Evolutionary conservation across 2,329 filamentous ascomycete genomes (phyloP).

Genomic region (Tolypocladium amazonense): DNA sequence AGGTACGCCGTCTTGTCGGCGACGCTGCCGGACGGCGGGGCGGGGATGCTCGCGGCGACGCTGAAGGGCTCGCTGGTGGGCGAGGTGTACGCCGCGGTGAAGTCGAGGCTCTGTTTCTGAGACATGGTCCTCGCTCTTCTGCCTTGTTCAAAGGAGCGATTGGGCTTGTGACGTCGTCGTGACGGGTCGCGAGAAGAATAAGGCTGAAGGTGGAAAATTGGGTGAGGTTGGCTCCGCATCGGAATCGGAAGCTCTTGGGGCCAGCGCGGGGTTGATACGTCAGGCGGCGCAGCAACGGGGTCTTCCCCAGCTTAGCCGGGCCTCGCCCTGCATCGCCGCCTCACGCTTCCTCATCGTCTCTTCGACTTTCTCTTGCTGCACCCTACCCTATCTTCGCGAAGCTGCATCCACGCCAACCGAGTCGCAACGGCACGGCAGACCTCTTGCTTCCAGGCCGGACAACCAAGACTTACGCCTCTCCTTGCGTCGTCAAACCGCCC

Average conservation of each 20-base stretch:
- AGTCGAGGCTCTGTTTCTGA: constrained; percentile 4
- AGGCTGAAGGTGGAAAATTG: neutral
- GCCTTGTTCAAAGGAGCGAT: too few species aligned
- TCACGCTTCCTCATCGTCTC: neutral
- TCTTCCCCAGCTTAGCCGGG: neutral
- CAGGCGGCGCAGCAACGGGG: neutral
- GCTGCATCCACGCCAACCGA: neutral
- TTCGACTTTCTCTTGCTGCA: neutral
- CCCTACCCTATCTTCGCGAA: neutral
- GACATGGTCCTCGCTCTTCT: neutral
- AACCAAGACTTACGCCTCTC: too few species aligned
- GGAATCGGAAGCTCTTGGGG: neutral
- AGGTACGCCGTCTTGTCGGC: constrained; percentile 50
- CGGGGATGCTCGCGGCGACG: constrained; percentile 23
- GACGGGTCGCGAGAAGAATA: too few species aligned
- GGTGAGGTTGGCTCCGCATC: neutral
- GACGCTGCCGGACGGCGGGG: constrained; percentile 23
- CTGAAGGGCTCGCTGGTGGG: constrained; percentile 36
- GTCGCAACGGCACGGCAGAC: neutral
- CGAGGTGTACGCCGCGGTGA: constrained; percentile 45
- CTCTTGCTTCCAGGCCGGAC: neutral
- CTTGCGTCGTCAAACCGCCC: neutral
- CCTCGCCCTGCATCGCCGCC: neutral
- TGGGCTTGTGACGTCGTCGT: too few species aligned
- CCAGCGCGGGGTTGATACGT: neutral